Percentiles rank a stretch among this genome's conserved stretches.
These are phyloP conservation scores for Erigeron canadensis DNA, from an alignment of 129 eudicot genomes.

Conservation along the genomic window DNA sequence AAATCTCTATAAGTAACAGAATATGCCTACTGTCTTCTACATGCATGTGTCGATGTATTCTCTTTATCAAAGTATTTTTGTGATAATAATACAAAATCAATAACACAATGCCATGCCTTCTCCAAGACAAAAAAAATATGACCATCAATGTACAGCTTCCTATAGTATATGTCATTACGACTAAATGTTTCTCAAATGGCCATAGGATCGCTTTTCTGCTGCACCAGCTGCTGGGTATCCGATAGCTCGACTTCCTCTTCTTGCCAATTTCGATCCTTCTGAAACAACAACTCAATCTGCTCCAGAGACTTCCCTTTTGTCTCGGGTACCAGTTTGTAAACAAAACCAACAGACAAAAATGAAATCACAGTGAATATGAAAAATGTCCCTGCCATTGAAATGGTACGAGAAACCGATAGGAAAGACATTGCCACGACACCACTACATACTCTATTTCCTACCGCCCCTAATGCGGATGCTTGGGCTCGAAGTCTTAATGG, in stretches of 20 bases:
- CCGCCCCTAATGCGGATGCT: constrained; percentile 68
- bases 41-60: not conserved
- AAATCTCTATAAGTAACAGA: no score
- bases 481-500: constrained; percentile 75
- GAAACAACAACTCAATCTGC: constrained; percentile 68
- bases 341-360: constrained; percentile 53
- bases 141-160: constrained; percentile 31
- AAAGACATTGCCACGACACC: constrained; percentile 75
- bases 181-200: not conserved
- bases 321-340: constrained; percentile 61
- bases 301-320: constrained; percentile 81
- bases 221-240: constrained; percentile 51
- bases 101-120: constrained; percentile 2
- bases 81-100: constrained; percentile 26
- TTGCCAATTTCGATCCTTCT: constrained; percentile 42
- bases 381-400: constrained; percentile 69
- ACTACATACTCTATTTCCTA: constrained; percentile 71
- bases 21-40: not conserved
- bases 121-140: constrained; percentile 17
- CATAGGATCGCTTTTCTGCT: constrained; percentile 20
- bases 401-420: constrained; percentile 56
- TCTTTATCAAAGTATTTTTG: not conserved
- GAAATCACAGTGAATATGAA: constrained; percentile 54
- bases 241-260: constrained; percentile 63
- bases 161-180: constrained; percentile 21